These are phyloP conservation scores for Fraxinus baroniana DNA, from an alignment of 305 asterid genomes.

Conservation along the genomic window DNA sequence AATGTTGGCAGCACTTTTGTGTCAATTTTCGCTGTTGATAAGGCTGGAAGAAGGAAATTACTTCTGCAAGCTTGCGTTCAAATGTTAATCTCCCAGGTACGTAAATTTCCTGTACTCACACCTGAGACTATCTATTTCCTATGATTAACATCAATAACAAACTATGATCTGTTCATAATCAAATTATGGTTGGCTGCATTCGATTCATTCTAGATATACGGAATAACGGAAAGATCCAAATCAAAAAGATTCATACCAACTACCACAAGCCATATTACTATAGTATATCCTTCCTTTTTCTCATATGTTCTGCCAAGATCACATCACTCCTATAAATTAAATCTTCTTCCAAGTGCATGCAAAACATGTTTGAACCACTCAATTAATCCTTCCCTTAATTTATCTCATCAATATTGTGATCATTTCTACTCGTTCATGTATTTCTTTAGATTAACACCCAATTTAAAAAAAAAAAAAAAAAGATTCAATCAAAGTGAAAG, in stretches of 20 bases:
- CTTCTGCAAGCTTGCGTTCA: conserved; percentile 42
- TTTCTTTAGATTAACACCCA: neutral
- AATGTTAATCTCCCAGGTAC: conserved; percentile 39
- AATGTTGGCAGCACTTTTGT: conserved; percentile 37
- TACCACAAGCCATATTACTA: neutral
- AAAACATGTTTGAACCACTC: neutral
- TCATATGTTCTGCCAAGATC: neutral
- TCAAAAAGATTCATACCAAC: neutral
- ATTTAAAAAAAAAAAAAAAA: too few relatives aligned
- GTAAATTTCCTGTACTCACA: neutral
- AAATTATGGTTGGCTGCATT: neutral
- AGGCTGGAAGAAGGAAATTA: conserved; percentile 40
- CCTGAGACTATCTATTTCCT: neutral
- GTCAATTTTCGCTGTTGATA: conserved; percentile 32
- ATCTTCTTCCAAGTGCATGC: neutral
- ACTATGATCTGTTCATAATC: neutral
- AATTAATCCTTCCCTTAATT: neutral
- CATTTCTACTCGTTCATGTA: neutral
- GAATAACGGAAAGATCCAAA: neutral
- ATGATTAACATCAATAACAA: neutral
- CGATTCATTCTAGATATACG: neutral
- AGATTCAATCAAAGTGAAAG: neutral
- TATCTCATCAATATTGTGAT: neutral
- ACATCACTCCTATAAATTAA: neutral
- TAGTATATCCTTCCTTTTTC: neutral